These are phyloP conservation scores for Colletotrichum sp. DNA, from an alignment of 2,329 filamentous ascomycete genomes.

Conservation along the genomic window DNA sequence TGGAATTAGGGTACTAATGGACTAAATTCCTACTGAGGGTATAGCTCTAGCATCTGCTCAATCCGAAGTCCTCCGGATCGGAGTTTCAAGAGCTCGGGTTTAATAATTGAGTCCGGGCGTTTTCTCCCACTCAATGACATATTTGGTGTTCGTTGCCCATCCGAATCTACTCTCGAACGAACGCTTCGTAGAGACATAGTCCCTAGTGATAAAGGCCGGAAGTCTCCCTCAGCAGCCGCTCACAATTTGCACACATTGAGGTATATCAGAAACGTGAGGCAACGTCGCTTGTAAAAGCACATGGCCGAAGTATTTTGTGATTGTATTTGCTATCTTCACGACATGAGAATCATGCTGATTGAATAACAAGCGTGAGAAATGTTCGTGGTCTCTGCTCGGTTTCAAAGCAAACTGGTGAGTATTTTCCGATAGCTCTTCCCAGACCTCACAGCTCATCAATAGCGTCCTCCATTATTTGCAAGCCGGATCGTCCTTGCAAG, in stretches of 20 bases:
- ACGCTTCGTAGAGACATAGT: rapidly evolving
- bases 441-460: rapidly evolving
- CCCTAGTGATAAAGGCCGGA: neutral
- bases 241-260: rapidly evolving
- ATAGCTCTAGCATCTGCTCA: neutral
- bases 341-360: rapidly evolving
- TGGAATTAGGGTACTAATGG: neutral
- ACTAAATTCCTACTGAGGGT: neutral
- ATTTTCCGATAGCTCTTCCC: neutral
- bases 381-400: neutral
- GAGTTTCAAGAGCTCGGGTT: neutral
- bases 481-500: neutral
- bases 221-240: neutral
- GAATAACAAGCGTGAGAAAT: rapidly evolving
- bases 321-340: rapidly evolving
- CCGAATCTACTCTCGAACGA: rapidly evolving
- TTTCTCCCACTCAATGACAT: neutral
- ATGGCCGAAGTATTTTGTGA: neutral
- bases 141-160: neutral
- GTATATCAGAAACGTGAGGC: neutral
- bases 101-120: neutral
- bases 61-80: neutral
- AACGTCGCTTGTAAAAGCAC: rapidly evolving
- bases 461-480: neutral
- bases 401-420: neutral